These are phyloP conservation scores for Trypanosoma cruzi DNA, from an alignment of 208 protist species.

Conservation along the genomic window DNA sequence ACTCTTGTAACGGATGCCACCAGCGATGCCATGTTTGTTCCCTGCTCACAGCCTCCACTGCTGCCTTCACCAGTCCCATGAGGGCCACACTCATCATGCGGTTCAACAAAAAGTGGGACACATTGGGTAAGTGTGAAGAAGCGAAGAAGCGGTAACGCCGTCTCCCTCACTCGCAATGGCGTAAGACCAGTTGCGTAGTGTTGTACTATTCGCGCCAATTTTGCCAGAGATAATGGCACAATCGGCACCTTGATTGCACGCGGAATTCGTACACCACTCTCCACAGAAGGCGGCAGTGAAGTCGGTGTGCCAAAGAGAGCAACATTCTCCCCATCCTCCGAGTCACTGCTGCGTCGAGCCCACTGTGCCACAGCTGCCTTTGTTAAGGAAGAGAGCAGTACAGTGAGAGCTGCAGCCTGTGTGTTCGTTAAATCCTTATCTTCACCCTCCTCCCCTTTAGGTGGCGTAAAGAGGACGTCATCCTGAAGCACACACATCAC, in stretches of 20 bases:
- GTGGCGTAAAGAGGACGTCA: constrained; percentile 9
- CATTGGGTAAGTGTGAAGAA: constrained; percentile 35
- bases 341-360: neutral
- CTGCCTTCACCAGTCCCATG: neutral
- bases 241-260: neutral
- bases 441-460: neutral
- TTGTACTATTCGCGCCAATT: constrained; percentile 1
- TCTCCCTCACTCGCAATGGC: neutral
- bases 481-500: constrained; percentile 12
- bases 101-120: constrained; percentile 17
- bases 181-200: neutral
- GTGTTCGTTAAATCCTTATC: neutral
- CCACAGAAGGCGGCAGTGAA: neutral
- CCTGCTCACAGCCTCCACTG: neutral
- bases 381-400: constrained; percentile 22
- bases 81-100: neutral
- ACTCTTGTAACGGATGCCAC: constrained; percentile 15
- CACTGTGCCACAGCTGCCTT: constrained; percentile 24
- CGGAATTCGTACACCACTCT: neutral
- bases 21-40: constrained; percentile 8
- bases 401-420: constrained; percentile 20
- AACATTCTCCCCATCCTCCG: neutral
- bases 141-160: constrained; percentile 23
- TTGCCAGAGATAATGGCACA: neutral
- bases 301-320: constrained; percentile 13